Percentiles rank a stretch among this genome's conserved stretches.
These are phyloP conservation scores for Protomyces arabidopsidicola DNA, from an alignment of 1,139 yeast genomes.

Conservation along the genomic window DNA sequence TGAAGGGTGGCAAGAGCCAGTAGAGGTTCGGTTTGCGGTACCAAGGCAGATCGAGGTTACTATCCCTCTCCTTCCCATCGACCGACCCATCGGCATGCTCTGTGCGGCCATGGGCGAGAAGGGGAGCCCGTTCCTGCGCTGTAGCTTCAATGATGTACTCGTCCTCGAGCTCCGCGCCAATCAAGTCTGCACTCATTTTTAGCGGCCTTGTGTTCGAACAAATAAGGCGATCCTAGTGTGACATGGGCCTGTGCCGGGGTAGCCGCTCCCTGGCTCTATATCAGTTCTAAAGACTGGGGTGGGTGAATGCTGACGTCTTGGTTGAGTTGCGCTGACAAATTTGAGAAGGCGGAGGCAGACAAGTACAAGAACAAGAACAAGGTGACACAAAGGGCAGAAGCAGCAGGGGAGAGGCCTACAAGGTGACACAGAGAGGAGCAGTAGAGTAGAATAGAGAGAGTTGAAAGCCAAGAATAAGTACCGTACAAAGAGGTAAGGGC, in stretches of 20 bases:
- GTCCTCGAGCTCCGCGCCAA: background rate
- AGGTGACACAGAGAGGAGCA: too few species aligned
- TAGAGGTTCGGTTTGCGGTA: conserved; percentile 5
- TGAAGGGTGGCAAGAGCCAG: conserved; percentile 32
- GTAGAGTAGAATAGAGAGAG: too few species aligned
- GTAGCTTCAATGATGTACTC: background rate
- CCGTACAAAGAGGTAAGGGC: background rate
- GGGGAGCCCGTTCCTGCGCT: background rate
- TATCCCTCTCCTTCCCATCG: background rate
- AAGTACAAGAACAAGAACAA: background rate
- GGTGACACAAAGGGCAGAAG: background rate
- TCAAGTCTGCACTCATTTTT: background rate
- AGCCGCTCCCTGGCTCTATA: too few species aligned
- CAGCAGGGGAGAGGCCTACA: too few species aligned
- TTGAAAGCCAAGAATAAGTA: background rate
- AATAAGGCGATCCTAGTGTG: too few species aligned
- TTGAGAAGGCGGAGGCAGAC: too few species aligned
- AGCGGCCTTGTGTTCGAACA: too few species aligned
- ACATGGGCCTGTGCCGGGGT: too few species aligned
- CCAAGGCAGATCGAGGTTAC: conserved; percentile 8
- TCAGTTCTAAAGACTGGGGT: too few species aligned
- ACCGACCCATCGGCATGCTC: background rate
- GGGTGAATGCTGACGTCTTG: too few species aligned
- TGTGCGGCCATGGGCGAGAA: background rate
- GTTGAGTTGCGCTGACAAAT: too few species aligned